Conservation (phyloP, 140 eudicot genomes). For the Anethum foeniculum region DNA sequence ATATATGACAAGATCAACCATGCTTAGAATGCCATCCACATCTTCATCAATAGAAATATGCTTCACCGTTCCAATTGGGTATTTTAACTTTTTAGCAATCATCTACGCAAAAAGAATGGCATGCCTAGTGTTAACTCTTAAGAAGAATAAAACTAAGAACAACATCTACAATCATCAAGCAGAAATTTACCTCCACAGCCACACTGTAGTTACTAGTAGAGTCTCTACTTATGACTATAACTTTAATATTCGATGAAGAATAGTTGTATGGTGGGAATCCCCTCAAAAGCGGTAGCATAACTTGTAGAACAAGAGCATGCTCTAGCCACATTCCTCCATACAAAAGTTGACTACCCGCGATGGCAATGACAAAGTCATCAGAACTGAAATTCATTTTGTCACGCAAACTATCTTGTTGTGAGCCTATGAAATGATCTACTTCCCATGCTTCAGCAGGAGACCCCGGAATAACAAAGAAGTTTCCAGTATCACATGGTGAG, state of each 20-base stretch:
- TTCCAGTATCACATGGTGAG: slow-evolving; percentile 79
- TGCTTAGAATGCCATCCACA: slow-evolving; percentile 33
- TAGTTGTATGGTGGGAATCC: slow-evolving; percentile 29
- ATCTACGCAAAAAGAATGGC: slow-evolving; percentile 26
- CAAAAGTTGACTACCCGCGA: slow-evolving; percentile 62
- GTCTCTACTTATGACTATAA: slow-evolving; percentile 53
- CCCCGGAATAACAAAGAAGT: slow-evolving; percentile 89
- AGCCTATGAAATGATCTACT: slow-evolving; percentile 29
- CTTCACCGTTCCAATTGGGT: slow-evolving; percentile 55
- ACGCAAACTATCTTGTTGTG: slow-evolving; percentile 29
- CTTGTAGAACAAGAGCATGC: slow-evolving; percentile 76
- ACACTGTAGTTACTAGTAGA: slow-evolving; percentile 54
- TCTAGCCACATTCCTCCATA: slow-evolving; percentile 93
- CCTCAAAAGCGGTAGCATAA: slow-evolving; percentile 50
- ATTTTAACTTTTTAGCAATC: slow-evolving; percentile 53
- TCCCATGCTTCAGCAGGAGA: slow-evolving; percentile 64
- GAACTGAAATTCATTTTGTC: slow-evolving; percentile 32
- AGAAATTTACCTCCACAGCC: slow-evolving; percentile 52
- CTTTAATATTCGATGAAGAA: slow-evolving; percentile 40
- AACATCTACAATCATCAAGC: background rate
- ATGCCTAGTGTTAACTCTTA: slow-evolving; percentile 3
- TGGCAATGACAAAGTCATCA: slow-evolving; percentile 56
- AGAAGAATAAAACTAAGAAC: background rate
- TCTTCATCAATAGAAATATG: slow-evolving; percentile 48
- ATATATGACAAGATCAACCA: slow-evolving; percentile 61